Conservation (phyloP, 495 filamentous ascomycete genomes). For the Podospora didyma region DNA sequence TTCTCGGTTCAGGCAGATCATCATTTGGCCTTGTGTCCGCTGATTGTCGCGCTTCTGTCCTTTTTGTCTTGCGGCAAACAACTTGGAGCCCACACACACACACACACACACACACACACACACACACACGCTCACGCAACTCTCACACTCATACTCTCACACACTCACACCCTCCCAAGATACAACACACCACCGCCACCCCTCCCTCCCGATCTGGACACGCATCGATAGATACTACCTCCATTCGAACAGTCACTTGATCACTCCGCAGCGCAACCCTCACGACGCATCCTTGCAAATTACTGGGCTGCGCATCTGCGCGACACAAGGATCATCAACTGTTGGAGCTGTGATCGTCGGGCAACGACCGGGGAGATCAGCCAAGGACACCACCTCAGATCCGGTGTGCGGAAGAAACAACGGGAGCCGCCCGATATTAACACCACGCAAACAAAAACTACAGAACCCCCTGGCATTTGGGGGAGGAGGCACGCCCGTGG, state of each 20-base stretch:
- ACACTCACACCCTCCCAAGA: not conserved
- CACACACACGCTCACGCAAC: too few species aligned
- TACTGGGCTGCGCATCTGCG: slow-evolving; percentile 4
- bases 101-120: too few species aligned
- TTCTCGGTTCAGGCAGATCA: too few species aligned
- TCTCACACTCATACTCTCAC: too few species aligned
- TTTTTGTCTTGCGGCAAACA: too few species aligned
- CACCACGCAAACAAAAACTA: not conserved
- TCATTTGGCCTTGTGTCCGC: not conserved
- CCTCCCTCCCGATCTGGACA: slow-evolving; percentile 12
- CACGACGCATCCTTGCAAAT: slow-evolving; percentile 20
- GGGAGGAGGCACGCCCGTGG: not conserved
- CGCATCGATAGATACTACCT: slow-evolving; percentile 5
- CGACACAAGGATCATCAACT: not conserved
- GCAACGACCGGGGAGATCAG: not conserved
- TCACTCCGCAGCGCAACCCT: slow-evolving; percentile 28
- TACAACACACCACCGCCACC: not conserved
- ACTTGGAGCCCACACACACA: too few species aligned
- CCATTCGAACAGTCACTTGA: slow-evolving; percentile 31
- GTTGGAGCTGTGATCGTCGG: not conserved
- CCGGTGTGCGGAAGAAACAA: not conserved
- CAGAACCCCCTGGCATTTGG: too few species aligned
- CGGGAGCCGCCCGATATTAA: not conserved
- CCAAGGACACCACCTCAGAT: not conserved
- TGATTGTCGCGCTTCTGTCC: too few species aligned